Evolutionary conservation across 352 stramenopile species (phyloP).

Genomic region (Phytophthora podocarpi): DNA sequence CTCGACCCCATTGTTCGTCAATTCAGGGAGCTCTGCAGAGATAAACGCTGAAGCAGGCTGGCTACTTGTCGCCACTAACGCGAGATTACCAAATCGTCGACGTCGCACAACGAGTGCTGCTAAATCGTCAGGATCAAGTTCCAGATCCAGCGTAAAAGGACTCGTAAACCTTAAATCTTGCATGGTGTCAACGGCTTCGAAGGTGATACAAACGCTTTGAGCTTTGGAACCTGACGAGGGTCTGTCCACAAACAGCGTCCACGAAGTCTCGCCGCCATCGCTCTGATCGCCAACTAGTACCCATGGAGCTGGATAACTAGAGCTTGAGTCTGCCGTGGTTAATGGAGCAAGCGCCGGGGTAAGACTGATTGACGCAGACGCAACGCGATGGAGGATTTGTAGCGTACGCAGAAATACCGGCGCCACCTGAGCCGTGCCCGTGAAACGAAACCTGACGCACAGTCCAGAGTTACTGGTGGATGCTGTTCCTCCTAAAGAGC

Average conservation of each 20-base stretch:
- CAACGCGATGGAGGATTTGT: background rate
- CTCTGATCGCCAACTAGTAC: slow-evolving; percentile 2
- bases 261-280: background rate
- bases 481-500: background rate
- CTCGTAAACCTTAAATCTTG: slow-evolving; percentile 2
- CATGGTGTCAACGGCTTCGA: slow-evolving; percentile 5
- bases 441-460: slow-evolving; percentile 17
- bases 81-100: slow-evolving; percentile 6
- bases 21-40: slow-evolving; percentile 5
- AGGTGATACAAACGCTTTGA: slow-evolving; percentile 14
- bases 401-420: slow-evolving; percentile 23
- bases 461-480: background rate
- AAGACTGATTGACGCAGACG: slow-evolving; percentile 8
- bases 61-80: background rate
- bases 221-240: background rate
- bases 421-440: background rate
- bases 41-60: slow-evolving; percentile 11
- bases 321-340: background rate
- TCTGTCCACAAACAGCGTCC: background rate
- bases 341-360: background rate
- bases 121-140: background rate
- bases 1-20: background rate
- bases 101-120: slow-evolving; percentile 3
- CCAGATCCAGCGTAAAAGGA: slow-evolving; percentile 18
- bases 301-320: slow-evolving; percentile 17